Conservation (phyloP, 2,329 filamentous ascomycete species). For the Alternaria metachromatica region DNA sequence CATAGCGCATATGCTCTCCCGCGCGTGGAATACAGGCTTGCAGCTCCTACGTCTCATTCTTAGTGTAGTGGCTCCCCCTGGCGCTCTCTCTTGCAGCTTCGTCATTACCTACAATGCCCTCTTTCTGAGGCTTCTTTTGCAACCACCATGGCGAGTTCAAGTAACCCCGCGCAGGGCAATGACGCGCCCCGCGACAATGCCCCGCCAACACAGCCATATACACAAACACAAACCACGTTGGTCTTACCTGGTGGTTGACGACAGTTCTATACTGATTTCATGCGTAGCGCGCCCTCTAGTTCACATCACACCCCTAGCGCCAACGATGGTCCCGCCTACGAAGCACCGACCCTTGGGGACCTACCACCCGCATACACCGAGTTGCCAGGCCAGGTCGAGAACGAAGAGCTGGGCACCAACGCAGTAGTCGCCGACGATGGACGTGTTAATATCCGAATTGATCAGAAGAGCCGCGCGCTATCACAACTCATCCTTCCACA, state of each 20-base stretch:
- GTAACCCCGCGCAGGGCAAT: slow-evolving; percentile 19
- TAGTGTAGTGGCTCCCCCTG: neutral
- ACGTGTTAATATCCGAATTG: slow-evolving; percentile 51
- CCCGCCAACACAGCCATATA: slow-evolving; percentile 25
- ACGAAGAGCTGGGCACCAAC: slow-evolving; percentile 53
- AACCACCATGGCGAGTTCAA: slow-evolving; percentile 28
- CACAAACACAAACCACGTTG: slow-evolving; percentile 19
- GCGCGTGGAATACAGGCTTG: slow-evolving; percentile 11
- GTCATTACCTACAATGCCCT: slow-evolving; percentile 3
- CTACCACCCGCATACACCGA: slow-evolving; percentile 52
- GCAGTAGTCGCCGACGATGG: slow-evolving; percentile 51
- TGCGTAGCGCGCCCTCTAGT: slow-evolving; percentile 16
- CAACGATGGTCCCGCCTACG: slow-evolving; percentile 20
- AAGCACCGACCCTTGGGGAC: slow-evolving; percentile 22
- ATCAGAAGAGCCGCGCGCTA: slow-evolving; percentile 45
- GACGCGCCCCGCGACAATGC: slow-evolving; percentile 23
- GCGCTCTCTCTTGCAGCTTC: neutral
- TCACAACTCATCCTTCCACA: slow-evolving; percentile 49
- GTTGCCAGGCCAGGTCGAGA: slow-evolving; percentile 50
- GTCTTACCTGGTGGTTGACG: neutral
- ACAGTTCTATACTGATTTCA: slow-evolving; percentile 13
- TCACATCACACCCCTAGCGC: slow-evolving; percentile 23
- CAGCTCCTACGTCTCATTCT: neutral
- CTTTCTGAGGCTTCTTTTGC: neutral
- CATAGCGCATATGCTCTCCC: slow-evolving; percentile 10